These are phyloP conservation scores for Geosmithia flava DNA, from an alignment of 2,329 filamentous ascomycete species.

Conservation along the genomic window DNA sequence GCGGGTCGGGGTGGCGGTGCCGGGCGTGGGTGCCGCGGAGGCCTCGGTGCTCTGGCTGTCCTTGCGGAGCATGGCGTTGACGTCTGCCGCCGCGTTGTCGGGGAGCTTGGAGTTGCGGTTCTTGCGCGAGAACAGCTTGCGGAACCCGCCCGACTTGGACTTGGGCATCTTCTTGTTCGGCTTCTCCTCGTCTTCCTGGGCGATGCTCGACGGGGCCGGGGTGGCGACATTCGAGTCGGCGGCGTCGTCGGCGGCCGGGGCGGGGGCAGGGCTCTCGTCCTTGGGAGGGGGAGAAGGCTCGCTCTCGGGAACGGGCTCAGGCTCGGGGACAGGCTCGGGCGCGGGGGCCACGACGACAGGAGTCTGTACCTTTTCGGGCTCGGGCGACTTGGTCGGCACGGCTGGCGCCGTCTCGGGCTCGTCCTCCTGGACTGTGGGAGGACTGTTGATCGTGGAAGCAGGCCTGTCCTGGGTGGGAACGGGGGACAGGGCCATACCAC, in stretches of 20 bases:
- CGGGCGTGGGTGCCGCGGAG: not conserved
- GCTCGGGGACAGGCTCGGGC: not conserved
- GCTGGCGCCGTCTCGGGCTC: slow-evolving; percentile 8
- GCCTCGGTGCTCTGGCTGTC: not conserved
- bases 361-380: not conserved
- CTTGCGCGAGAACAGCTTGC: slow-evolving; percentile 55
- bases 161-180: slow-evolving; percentile 32
- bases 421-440: slow-evolving; percentile 14
- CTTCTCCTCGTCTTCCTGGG: slow-evolving; percentile 3
- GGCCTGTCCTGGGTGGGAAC: slow-evolving; percentile 13
- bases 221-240: slow-evolving; percentile 13
- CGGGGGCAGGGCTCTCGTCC: slow-evolving; percentile 1
- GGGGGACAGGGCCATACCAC: slow-evolving; percentile 33
- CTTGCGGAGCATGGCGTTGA: slow-evolving; percentile 33
- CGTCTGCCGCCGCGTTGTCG: slow-evolving; percentile 37
- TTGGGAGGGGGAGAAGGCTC: slow-evolving; percentile 11
- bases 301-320: not conserved
- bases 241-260: not conserved
- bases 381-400: not conserved
- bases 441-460: slow-evolving; percentile 2
- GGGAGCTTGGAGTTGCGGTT: slow-evolving; percentile 45
- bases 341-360: too few species aligned
- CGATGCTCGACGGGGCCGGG: not conserved
- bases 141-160: slow-evolving; percentile 38
- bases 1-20: not conserved